Evolutionary conservation across 495 filamentous ascomycete species (phyloP).

Genomic region (Peziza echinospora): DNA sequence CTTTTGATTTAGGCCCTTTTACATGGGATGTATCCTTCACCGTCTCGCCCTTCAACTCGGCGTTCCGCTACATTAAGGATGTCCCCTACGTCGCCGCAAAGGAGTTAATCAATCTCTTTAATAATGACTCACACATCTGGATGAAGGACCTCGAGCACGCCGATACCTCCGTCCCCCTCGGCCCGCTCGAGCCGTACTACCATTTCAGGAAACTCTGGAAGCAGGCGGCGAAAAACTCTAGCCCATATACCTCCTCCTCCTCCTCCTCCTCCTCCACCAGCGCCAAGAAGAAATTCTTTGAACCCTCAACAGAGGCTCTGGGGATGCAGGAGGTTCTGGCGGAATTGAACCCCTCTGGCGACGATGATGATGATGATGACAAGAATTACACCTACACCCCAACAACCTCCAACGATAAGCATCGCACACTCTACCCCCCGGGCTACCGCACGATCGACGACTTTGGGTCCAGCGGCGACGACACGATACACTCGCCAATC

Average conservation of each 20-base stretch:
- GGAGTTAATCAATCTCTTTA: slow-evolving; percentile 48
- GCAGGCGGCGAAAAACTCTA: slow-evolving; percentile 30
- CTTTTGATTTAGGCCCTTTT: slow-evolving; percentile 32
- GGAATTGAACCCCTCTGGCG: no score
- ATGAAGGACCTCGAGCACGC: no score
- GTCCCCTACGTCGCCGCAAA: slow-evolving; percentile 55
- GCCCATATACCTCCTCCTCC: slow-evolving; percentile 30
- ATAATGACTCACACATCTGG: slow-evolving; percentile 32
- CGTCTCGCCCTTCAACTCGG: slow-evolving; percentile 71
- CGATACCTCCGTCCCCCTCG: slow-evolving; percentile 25
- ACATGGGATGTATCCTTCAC: slow-evolving; percentile 68
- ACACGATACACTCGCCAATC: slow-evolving; percentile 60
- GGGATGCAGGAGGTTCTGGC: not conserved
- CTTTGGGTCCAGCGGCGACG: slow-evolving; percentile 67
- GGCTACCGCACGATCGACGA: slow-evolving; percentile 87
- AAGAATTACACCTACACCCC: not conserved
- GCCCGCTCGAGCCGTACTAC: not conserved
- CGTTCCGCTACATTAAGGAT: slow-evolving; percentile 54
- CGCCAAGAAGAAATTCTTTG: not conserved
- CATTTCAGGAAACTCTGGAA: slow-evolving; percentile 22
- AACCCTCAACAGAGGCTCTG: not conserved
- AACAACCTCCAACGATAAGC: not conserved
- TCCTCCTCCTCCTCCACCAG: slow-evolving; percentile 12
- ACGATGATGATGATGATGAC: slow-evolving; percentile 3
- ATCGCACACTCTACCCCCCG: slow-evolving; percentile 29